phyloP scores from a whole-genome alignment of 2,329 filamentous ascomycete genomes.

The Hymenoscyphus fraxineus region DNA sequence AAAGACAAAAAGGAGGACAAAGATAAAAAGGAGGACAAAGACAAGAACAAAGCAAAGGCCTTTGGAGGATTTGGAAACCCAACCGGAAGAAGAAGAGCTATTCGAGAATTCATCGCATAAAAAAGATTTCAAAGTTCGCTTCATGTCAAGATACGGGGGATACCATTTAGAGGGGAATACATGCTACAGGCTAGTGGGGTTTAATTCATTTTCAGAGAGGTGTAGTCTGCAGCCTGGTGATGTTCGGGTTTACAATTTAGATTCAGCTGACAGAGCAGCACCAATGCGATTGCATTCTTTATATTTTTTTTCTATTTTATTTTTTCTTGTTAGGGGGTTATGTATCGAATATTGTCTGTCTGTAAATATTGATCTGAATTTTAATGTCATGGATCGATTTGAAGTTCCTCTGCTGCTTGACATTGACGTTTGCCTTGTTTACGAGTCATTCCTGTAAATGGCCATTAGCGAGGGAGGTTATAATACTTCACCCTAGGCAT shows the following conservation, averaged over 20 bases:
- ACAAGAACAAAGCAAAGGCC: constrained; percentile 11
- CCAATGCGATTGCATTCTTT: constrained; percentile 13
- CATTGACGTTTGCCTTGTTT: background rate
- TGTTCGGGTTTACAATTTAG: constrained; percentile 14
- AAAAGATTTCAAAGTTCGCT: background rate
- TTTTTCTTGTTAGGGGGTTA: constrained; percentile 5
- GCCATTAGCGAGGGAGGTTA: no score
- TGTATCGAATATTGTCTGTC: constrained; percentile 20
- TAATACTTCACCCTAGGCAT: background rate
- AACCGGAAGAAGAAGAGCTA: no score
- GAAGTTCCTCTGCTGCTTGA: background rate
- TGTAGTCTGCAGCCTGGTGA: constrained; percentile 13
- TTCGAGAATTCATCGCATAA: constrained; percentile 25
- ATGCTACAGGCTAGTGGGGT: constrained; percentile 6
- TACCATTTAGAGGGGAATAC: constrained; percentile 12
- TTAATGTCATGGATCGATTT: constrained; percentile 18
- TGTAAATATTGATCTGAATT: constrained; percentile 19
- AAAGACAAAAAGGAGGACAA: constrained; percentile 12
- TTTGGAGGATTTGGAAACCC: constrained; percentile 12
- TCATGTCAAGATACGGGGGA: constrained; percentile 8
- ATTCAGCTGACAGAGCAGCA: constrained; percentile 11
- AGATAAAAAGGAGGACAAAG: constrained; percentile 33
- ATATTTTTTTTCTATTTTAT: background rate
- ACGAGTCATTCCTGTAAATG: background rate
- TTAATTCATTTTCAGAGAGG: constrained; percentile 18